Base-by-base conservation (phyloP, 2,329 filamentous ascomycete genomes). In the Stenocarpella maydis region DNA sequence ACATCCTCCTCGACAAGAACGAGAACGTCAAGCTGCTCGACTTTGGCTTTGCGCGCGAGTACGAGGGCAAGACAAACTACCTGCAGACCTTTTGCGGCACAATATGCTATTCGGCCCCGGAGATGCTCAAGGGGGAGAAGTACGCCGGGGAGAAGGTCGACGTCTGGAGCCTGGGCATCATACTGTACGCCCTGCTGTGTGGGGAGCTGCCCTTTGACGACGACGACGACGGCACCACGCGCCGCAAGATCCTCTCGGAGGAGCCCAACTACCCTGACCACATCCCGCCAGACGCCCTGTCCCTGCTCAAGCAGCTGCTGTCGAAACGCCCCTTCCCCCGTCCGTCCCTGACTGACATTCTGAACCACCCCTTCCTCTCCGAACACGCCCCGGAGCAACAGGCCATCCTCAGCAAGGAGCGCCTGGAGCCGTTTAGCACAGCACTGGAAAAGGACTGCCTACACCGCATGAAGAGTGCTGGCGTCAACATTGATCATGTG, bases 121-220 rank as follows among this genome's bases (percentile, higher is more conserved):
- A 99, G 80, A 99, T 99, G 96, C 86, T 99, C 49, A 97, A 96
- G 79, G 96, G 95, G 47, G 96, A 99, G 80, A 98, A 97, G 80
- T 99, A 99, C 78, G 96, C 95, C 0, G 95, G 94, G 31, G 94
- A 98, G 82, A 98, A 98, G 82, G 95, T 99, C 60, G 96, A 99
- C 77, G 94, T 99, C 5, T 99, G 93, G 93, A 96, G 93, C 76
- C 78, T 97, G 73, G 93, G 93, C 15, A 91, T 97, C 67, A 96
- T 97, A 71, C 84, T 96, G 1, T 96, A 95, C 76, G 93, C 93
- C 60, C 82, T 97, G 69, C 83, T 97, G 31, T 93, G 91, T 72
- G 93, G 93, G 67, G 93, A 96, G 80, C 85, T 99, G 49, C 96
- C 96, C 0, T 99, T 97, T 75, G 96, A 99, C 80, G 96, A 98